Conservation (phyloP, 805 yeast genomes). For the Torulaspora indica region DNA sequence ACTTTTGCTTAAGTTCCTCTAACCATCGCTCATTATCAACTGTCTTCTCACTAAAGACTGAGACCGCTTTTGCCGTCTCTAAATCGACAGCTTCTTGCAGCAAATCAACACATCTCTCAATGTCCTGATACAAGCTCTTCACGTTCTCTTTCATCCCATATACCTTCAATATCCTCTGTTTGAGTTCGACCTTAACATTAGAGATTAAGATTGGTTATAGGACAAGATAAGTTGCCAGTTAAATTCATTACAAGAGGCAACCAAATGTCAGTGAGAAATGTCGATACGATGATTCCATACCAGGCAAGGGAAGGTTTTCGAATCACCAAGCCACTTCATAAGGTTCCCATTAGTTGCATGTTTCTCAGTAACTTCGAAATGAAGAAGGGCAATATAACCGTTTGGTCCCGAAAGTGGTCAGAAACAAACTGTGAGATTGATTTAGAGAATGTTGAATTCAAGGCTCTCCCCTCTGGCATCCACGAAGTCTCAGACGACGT, state of each 20-base stretch:
- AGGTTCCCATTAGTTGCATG: conserved; percentile 22
- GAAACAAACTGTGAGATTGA: conserved; percentile 10
- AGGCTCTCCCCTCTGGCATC: conserved; percentile 64
- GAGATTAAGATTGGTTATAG: background rate
- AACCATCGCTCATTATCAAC: conserved; percentile 23
- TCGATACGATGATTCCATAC: background rate
- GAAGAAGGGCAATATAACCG: conserved; percentile 31
- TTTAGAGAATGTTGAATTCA: conserved; percentile 51
- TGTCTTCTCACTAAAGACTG: conserved; percentile 24
- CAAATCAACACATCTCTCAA: conserved; percentile 21
- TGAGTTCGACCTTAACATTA: background rate
- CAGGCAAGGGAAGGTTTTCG: background rate
- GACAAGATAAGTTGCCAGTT: background rate
- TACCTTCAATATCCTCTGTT: too few species aligned
- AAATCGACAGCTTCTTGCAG: conserved; percentile 29
- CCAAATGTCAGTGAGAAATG: background rate
- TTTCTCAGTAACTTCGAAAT: conserved; percentile 34
- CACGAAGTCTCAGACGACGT: conserved; percentile 51
- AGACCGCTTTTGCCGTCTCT: conserved; percentile 30
- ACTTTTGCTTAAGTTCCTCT: conserved; percentile 18
- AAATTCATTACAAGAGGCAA: background rate
- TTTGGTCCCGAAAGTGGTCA: conserved; percentile 25
- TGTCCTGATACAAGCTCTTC: conserved; percentile 17
- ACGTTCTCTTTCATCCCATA: conserved; percentile 18
- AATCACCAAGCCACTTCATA: conserved; percentile 8